Evolutionary conservation across 2,329 filamentous ascomycete genomes (phyloP).

Genomic region (Metarhizium album): DNA sequence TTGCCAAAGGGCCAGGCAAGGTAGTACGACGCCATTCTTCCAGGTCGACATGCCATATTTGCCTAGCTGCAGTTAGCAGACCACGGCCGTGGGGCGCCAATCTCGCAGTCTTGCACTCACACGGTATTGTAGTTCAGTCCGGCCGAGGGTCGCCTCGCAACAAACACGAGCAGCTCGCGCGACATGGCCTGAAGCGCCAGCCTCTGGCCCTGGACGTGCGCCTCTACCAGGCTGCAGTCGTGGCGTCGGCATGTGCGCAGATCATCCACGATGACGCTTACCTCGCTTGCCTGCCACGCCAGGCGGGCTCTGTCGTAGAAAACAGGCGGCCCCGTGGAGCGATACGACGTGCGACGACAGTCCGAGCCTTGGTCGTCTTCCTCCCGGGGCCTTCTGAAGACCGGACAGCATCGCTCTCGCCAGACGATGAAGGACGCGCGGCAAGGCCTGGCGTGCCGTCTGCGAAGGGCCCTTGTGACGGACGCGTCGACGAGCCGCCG

Average conservation of each 20-base stretch:
- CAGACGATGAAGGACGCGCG: slow-evolving; percentile 10
- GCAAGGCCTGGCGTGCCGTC: slow-evolving; percentile 6
- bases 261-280: slow-evolving; percentile 16
- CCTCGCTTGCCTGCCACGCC: slow-evolving; percentile 16
- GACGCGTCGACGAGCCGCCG: background rate
- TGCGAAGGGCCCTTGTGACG: slow-evolving; percentile 6
- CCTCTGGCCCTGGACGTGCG: slow-evolving; percentile 9
- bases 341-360: slow-evolving; percentile 2
- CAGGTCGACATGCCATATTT: slow-evolving; percentile 12
- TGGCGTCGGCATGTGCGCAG: slow-evolving; percentile 11
- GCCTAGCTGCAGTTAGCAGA: slow-evolving; percentile 6
- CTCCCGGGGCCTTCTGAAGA: background rate
- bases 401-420: background rate
- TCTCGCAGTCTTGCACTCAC: slow-evolving; percentile 3
- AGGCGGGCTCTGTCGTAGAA: slow-evolving; percentile 16
- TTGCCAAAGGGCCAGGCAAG: slow-evolving; percentile 10
- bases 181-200: slow-evolving; percentile 13
- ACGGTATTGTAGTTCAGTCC: slow-evolving; percentile 1
- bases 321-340: slow-evolving; percentile 5
- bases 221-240: slow-evolving; percentile 10
- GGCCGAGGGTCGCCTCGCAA: background rate
- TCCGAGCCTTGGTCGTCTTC: background rate
- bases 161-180: background rate
- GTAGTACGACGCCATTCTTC: slow-evolving; percentile 11
- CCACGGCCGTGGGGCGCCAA: background rate